Base-by-base conservation (phyloP, 106 monocot species). In the Dendrobium officinale region DNA sequence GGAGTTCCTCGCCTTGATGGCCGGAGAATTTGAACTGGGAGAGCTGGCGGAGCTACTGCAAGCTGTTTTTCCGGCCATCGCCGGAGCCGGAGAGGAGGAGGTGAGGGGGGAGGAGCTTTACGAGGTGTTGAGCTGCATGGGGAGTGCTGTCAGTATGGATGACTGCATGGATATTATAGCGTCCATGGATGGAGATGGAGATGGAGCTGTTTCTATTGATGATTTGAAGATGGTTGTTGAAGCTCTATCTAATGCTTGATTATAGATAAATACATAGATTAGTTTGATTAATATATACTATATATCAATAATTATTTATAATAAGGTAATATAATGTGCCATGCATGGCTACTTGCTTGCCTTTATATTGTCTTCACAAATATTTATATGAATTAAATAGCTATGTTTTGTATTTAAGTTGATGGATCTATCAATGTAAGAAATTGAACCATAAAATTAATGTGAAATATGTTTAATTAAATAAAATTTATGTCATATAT, bases 141-240 rank as follows among this genome's bases (percentile, higher is more conserved):
- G 70, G 17, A 47, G 55, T 2, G 61, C n/a, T 22, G 37, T 84
- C 7, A 82, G 81, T 75, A 4, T 83, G 44, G 87, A 86, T 47
- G 83, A 88, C 41, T 88, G 90, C 73, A 73, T 81, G 87, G 83
- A 81, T 19, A 88, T 88, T 17, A 54, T 88, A 6, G 83, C 83
- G 4, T 83, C 85, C 20, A 55, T 90, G 80, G 90, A 90, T 67
- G 81, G 81, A 4, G 87, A 90, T 76, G 85, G 87, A 2, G 87
- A 90, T 58, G 90, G 90, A 3, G 78, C 78, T 15, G 79, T 87
- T 45, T 84, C 29, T 15, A 9, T 90, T 8, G 87, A 86, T 51
- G 90, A 90, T 40, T 41, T 90, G 45, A 81, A 77, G 67, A 42
- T 82, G 47, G 78, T 90, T 59, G 84, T 86, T 2, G 42, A 84